Base-by-base conservation (phyloP, 2,329 filamentous ascomycete genomes). In the Fusarium sp. region DNA sequence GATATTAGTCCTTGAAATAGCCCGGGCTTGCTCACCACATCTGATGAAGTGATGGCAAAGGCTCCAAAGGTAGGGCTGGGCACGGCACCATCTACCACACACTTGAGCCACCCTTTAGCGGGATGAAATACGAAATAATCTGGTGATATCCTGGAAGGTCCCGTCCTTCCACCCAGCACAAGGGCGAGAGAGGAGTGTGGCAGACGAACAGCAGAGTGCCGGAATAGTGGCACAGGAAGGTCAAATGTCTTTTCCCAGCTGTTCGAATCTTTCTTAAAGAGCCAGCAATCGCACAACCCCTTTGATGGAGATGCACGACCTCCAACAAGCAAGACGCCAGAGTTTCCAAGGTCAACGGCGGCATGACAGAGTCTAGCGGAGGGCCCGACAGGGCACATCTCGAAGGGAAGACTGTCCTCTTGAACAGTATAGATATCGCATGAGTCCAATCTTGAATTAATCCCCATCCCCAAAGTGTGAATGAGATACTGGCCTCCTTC, bases 261-360 rank as follows among this genome's bases (percentile, higher is more conserved):
- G 3, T 69, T 62, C 4, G 80, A 80, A 11, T 67, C 70, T 46
- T 82, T 82, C 48, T 83, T 80, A 61, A 88, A 85, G 2, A 93
- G 66, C 92, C 92, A 97, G 66, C 90, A 93, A 72, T 95, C 91
- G 32, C 79, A 79, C 37, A 92, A 78, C 2, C 87, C 87, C 27
- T 81, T 82, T 11, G 87, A 81, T 5, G 93, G 93, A 8, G 92
- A 94, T n/a, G 84, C 81, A 56, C 93, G 84, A 6, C 94, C 94
- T 21, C 94, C 93, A 27, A 85, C 82, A 42, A 97, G 78, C 10
- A 97, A 75, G 56, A 82, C 82, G 14, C 84, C 84, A 19, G 76
- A 74, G 31, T 80, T 76, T 2, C 81, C 82, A 6, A 96, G 72
- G 44, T 86, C 80, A 17, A 90, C 93, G 17, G 93, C 79, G 0